phyloP scores from a whole-genome alignment of 345 rosid species.

The Durio zibethinus region DNA sequence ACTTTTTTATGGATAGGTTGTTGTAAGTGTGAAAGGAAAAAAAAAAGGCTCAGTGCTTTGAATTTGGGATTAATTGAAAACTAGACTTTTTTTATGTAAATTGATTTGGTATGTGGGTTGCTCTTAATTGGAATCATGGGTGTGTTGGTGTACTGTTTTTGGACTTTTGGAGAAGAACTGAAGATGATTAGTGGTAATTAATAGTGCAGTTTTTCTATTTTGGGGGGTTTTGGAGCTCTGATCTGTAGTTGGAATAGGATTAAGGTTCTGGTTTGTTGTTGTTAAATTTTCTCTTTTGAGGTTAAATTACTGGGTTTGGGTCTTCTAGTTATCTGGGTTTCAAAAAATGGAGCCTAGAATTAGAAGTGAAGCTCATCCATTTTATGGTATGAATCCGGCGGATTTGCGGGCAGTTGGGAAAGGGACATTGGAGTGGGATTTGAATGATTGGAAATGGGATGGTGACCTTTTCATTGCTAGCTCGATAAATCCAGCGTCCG shows the following conservation, averaged over 20 bases:
- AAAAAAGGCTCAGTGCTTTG: slow-evolving; percentile 8
- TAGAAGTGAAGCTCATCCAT: slow-evolving; percentile 54
- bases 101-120: slow-evolving; percentile 53
- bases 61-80: neutral
- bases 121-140: slow-evolving; percentile 65
- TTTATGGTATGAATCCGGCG: slow-evolving; percentile 45
- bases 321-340: slow-evolving; percentile 25
- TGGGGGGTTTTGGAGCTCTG: slow-evolving; percentile 30
- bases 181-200: slow-evolving; percentile 49
- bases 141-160: slow-evolving; percentile 53
- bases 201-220: slow-evolving; percentile 6
- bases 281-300: slow-evolving; percentile 10
- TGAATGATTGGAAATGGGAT: slow-evolving; percentile 99
- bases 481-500: slow-evolving; percentile 47
- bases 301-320: slow-evolving; percentile 19
- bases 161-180: slow-evolving; percentile 66
- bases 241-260: slow-evolving; percentile 36
- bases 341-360: slow-evolving; percentile 76
- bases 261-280: slow-evolving; percentile 6
- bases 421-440: slow-evolving; percentile 75
- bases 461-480: slow-evolving; percentile 91
- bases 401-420: slow-evolving; percentile 58
- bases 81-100: slow-evolving; percentile 8
- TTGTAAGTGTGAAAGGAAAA: neutral
- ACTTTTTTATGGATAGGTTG: neutral